A percentile compares a stretch with the other conserved stretches of the same genome.
Conservation (phyloP, 1,284 basidiomycete species). For the Stereum hirsutum region DNA sequence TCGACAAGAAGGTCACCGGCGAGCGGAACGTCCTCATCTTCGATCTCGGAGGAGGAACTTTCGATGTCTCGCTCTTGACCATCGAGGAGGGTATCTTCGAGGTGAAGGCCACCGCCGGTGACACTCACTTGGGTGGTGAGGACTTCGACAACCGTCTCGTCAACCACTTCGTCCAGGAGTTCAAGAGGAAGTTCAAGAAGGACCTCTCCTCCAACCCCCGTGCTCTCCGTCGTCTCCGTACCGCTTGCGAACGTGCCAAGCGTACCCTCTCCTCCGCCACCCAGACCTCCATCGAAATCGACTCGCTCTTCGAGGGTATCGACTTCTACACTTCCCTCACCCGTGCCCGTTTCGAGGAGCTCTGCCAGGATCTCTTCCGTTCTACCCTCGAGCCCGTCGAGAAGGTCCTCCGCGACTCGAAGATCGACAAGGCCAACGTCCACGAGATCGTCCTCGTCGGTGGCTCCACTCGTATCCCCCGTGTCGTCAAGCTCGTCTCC, state of each 20-base stretch:
- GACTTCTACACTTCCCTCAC: constrained; percentile 99
- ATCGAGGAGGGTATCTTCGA: constrained; percentile 99
- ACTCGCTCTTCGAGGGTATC: constrained; percentile 95
- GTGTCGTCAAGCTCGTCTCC: constrained; percentile 95
- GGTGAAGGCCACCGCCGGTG: constrained; percentile 98
- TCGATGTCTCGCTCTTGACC: constrained; percentile 96
- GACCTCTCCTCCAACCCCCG: constrained; percentile 89
- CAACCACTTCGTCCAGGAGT: constrained; percentile 97
- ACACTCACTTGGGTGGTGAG: constrained; percentile 98
- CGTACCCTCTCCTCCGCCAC: constrained; percentile 95
- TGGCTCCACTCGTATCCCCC: constrained; percentile 98
- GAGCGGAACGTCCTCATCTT: constrained; percentile 96
- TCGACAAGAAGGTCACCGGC: constrained; percentile 80
- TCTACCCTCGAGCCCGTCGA: constrained; percentile 96
- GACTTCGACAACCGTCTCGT: constrained; percentile 99
- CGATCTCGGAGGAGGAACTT: constrained; percentile 98
- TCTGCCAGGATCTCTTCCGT: constrained; percentile 97
- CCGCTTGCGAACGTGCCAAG: constrained; percentile 98
- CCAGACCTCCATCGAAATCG: constrained; percentile 96
- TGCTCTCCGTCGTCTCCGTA: constrained; percentile 95
- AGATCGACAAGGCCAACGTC: constrained; percentile 94
- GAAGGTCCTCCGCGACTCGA: constrained; percentile 96
- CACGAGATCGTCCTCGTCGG: constrained; percentile 98
- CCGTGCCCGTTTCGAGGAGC: constrained; percentile 97
- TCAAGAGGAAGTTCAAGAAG: constrained; percentile 99